phyloP scores from a whole-genome alignment of 352 stramenopile species.

The Globisporangium nodosum region DNA sequence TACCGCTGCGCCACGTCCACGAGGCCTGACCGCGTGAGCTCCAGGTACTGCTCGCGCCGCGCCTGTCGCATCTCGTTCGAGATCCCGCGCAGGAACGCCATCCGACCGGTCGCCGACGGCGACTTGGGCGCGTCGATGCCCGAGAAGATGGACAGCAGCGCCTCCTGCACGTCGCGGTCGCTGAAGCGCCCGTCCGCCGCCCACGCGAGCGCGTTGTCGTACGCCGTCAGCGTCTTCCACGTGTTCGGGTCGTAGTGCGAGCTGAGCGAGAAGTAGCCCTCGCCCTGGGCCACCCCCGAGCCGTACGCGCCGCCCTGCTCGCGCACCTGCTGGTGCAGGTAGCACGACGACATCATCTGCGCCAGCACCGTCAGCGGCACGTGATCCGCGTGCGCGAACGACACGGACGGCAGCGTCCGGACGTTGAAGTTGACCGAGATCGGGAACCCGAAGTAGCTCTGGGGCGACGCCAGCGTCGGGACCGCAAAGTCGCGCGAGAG shows the following conservation, averaged over 20 bases:
- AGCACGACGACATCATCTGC: slow-evolving; percentile 84
- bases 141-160: slow-evolving; percentile 72
- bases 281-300: slow-evolving; percentile 58
- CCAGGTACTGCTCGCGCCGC: slow-evolving; percentile 63
- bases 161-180: slow-evolving; percentile 73
- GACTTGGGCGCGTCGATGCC: slow-evolving; percentile 74
- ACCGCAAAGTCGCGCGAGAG: slow-evolving; percentile 15
- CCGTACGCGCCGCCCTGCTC: slow-evolving; percentile 80
- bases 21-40: slow-evolving; percentile 33
- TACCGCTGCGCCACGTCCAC: slow-evolving; percentile 52
- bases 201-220: slow-evolving; percentile 50
- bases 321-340: slow-evolving; percentile 74
- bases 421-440: slow-evolving; percentile 83
- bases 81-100: slow-evolving; percentile 73
- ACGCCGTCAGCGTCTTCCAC: slow-evolving; percentile 67
- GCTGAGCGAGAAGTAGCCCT: slow-evolving; percentile 76
- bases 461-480: slow-evolving; percentile 21
- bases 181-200: slow-evolving; percentile 48
- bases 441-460: slow-evolving; percentile 72
- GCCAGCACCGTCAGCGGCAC: slow-evolving; percentile 67
- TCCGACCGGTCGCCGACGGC: slow-evolving; percentile 66
- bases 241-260: slow-evolving; percentile 87
- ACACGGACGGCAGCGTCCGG: slow-evolving; percentile 63
- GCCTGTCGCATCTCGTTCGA: slow-evolving; percentile 80
- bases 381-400: slow-evolving; percentile 69